Evolutionary conservation across 176 grass and related monocot genomes (phyloP).

Genomic region (Pontederia crassipes): DNA sequence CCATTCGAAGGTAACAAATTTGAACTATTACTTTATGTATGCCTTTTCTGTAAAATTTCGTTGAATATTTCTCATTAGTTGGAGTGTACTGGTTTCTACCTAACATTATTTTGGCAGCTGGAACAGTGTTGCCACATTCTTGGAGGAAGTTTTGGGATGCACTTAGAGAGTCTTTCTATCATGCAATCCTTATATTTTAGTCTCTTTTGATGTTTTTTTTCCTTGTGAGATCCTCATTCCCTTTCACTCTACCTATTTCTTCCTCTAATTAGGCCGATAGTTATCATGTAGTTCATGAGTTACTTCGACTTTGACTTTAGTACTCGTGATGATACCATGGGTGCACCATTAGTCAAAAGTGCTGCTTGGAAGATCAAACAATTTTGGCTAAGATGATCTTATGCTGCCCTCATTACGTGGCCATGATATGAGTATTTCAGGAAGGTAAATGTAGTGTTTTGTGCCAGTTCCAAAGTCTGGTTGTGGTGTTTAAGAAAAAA

Average conservation of each 20-base stretch:
- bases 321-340: constrained; percentile 22
- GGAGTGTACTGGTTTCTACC: constrained; percentile 11
- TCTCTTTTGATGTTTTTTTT: neutral
- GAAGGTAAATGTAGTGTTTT: constrained; percentile 28
- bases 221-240: constrained; percentile 4
- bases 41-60: neutral
- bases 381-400: constrained; percentile 17
- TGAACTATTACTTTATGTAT: neutral
- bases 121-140: constrained; percentile 8
- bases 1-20: constrained; percentile 58
- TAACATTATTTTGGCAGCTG: constrained; percentile 20
- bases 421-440: constrained; percentile 15
- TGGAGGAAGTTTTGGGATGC: constrained; percentile 19
- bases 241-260: neutral
- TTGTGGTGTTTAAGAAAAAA: neutral
- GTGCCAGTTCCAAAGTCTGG: constrained; percentile 7
- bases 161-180: constrained; percentile 23
- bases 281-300: constrained; percentile 4
- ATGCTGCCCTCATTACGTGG: neutral
- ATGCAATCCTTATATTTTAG: constrained; percentile 3
- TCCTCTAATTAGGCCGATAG: neutral
- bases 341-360: constrained; percentile 24
- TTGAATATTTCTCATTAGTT: neutral
- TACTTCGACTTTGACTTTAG: constrained; percentile 13
- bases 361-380: constrained; percentile 20